Evolutionary conservation across 164 flowering plant species (phyloP).

Genomic region (Santalum album): DNA sequence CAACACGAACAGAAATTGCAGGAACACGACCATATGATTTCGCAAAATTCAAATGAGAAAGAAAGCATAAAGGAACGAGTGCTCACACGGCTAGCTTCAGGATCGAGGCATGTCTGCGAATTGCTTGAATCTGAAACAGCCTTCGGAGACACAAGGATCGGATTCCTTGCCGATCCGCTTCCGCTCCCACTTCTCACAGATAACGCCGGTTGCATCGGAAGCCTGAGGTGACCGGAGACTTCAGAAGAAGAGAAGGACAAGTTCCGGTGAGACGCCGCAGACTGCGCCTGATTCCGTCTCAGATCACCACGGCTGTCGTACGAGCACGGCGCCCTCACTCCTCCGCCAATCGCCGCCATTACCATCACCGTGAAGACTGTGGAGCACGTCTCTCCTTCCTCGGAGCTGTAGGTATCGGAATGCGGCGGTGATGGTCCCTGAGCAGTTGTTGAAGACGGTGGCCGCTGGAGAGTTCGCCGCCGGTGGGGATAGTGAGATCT

Average conservation of each 20-base stretch:
- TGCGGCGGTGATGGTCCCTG: too few relatives aligned
- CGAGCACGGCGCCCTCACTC: conserved; percentile 19
- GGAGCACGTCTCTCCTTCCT: too few relatives aligned
- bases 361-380: conserved; percentile 14
- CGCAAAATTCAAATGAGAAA: too few relatives aligned
- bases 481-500: too few relatives aligned
- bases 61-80: not conserved
- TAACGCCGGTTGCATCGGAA: not conserved
- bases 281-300: too few relatives aligned
- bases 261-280: conserved; percentile 2
- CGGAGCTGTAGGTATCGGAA: too few relatives aligned
- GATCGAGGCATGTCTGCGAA: conserved; percentile 86
- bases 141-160: conserved; percentile 53
- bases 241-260: conserved; percentile 36
- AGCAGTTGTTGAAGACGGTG: too few relatives aligned
- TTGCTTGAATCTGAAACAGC: conserved; percentile 77
- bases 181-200: not conserved
- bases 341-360: conserved; percentile 38
- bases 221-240: conserved; percentile 16
- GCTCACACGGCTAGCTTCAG: conserved; percentile 77
- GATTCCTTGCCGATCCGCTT: conserved; percentile 10
- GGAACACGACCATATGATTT: too few relatives aligned
- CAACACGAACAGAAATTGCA: too few relatives aligned
- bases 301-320: not conserved
- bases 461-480: too few relatives aligned